Base-by-base conservation (phyloP, 1,284 basidiomycete species). In the Neonothopanus nambi region DNA sequence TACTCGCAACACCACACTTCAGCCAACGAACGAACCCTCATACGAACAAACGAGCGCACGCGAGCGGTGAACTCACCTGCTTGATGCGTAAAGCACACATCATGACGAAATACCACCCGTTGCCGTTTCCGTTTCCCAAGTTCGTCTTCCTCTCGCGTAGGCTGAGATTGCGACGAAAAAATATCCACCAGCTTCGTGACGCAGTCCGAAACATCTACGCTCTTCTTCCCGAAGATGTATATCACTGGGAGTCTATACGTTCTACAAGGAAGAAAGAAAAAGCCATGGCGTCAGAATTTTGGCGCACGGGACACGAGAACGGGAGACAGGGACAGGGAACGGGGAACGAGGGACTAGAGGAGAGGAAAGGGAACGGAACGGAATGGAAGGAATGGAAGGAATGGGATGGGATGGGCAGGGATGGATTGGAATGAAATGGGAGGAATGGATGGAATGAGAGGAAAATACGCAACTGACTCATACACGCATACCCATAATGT, bases 401-500 rank as follows among this genome's bases (percentile, higher is more conserved):
- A n/a, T n/a, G n/a, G n/a, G n/a, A n/a, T n/a, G n/a, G n/a, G n/a
- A n/a, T n/a, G n/a, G n/a, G n/a, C n/a, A n/a, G n/a, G n/a, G n/a
- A n/a, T n/a, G n/a, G n/a, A n/a, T n/a, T n/a, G n/a, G n/a, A n/a
- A n/a, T n/a, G n/a, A n/a, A n/a, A n/a, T n/a, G n/a, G n/a, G n/a
- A n/a, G n/a, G n/a, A n/a, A n/a, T n/a, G n/a, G n/a, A n/a, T n/a
- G n/a, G n/a, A n/a, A n/a, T n/a, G n/a, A n/a, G n/a, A n/a, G n/a
- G n/a, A n/a, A n/a, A n/a, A n/a, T 39, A 75, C 89, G 57, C 59
- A 33, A 92, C 91, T 84, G 81, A 67, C 88, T 95, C 74, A 99
- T 81, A 70, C 97, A 99, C 0, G 96, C 95, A 73, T 98, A 93
- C 1, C 97, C 96, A 65, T 97, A 98, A 67, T 99, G 96, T 5